These are phyloP conservation scores for Cyberlindnera saturnus DNA, from an alignment of 805 yeast species.

Conservation along the genomic window DNA sequence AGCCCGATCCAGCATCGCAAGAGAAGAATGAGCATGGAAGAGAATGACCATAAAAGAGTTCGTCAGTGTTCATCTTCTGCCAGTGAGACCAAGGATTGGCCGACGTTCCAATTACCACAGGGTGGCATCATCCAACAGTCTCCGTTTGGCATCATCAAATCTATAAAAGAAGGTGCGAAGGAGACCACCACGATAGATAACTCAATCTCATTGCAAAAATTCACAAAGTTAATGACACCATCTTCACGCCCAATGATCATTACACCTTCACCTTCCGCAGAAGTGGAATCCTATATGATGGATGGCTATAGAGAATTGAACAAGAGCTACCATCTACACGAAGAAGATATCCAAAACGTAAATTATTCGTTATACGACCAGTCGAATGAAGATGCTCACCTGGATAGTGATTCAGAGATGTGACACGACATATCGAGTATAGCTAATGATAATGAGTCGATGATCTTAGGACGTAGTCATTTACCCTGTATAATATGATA, in stretches of 20 bases:
- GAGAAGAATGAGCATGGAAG: neutral
- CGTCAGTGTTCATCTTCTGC: neutral
- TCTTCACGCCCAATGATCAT: neutral
- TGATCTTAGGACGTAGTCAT: neutral
- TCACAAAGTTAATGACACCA: neutral
- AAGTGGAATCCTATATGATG: constrained; percentile 22
- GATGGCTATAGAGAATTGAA: constrained; percentile 22
- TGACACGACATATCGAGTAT: neutral
- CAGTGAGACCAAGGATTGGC: constrained; percentile 10
- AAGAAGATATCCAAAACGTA: constrained; percentile 21
- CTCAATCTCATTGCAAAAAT: constrained; percentile 8
- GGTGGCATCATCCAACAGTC: constrained; percentile 19
- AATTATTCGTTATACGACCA: constrained; percentile 23
- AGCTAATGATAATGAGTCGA: neutral
- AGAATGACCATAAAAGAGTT: too few species aligned
- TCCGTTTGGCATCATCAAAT: constrained; percentile 21
- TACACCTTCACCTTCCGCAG: constrained; percentile 19
- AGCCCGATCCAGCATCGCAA: neutral
- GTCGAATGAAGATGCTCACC: constrained; percentile 18
- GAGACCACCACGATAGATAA: constrained; percentile 18
- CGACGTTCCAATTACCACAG: constrained; percentile 19
- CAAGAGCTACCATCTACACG: constrained; percentile 17
- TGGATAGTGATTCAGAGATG: constrained; percentile 21
- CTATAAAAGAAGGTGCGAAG: constrained; percentile 13
- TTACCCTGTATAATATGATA: neutral